Conservation (phyloP, 148 eudicot genomes). For the Pharnaceum exiguum region DNA sequence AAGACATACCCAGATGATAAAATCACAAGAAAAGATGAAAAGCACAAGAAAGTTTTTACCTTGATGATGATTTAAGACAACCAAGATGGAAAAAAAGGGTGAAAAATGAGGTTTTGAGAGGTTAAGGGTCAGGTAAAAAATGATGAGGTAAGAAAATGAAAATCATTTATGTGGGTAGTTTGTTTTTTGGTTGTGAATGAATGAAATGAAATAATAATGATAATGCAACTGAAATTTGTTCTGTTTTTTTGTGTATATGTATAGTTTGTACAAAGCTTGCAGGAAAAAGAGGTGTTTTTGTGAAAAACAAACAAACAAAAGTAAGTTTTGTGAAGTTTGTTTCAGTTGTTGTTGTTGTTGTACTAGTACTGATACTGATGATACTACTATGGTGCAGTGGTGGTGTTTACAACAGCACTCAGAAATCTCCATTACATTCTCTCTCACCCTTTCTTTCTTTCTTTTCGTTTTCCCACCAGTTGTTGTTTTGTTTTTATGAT, state of each 20-base stretch:
- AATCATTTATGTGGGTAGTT: neutral
- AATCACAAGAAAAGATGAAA: constrained; percentile 3
- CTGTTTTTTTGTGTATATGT: too few relatives aligned
- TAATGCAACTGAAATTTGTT: too few relatives aligned
- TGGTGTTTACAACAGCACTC: constrained; percentile 22
- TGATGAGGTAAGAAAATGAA: neutral
- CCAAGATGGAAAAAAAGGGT: neutral
- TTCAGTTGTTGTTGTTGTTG: too few relatives aligned
- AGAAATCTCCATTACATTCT: constrained; percentile 18
- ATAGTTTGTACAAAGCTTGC: too few relatives aligned
- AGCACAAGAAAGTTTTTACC: neutral
- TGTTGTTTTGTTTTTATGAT: neutral
- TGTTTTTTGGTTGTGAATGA: too few relatives aligned
- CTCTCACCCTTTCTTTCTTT: constrained; percentile 14
- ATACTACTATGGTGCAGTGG: too few relatives aligned
- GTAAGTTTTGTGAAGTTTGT: too few relatives aligned
- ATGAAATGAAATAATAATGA: too few relatives aligned
- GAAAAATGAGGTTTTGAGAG: neutral
- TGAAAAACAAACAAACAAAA: too few relatives aligned
- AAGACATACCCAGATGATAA: neutral
- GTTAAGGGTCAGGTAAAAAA: neutral
- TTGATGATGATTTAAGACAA: neutral
- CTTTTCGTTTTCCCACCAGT: constrained; percentile 46
- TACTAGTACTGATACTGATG: too few relatives aligned
- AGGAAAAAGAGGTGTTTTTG: too few relatives aligned